Conservation (phyloP, 164 flowering plant genomes). For the Aristolochia californica region DNA sequence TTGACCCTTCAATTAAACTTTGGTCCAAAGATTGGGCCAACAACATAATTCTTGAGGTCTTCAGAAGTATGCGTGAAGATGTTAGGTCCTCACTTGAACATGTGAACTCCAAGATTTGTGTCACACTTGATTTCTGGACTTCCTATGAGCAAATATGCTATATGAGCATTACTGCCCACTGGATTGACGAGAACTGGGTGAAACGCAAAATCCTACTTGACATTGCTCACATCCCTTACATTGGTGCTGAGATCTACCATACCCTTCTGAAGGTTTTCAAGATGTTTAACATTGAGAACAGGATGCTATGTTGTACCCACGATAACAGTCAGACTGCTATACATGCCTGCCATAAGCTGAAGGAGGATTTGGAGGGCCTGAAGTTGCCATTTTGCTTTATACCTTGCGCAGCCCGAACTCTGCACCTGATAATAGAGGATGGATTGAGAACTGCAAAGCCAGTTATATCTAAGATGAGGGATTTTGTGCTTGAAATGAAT, state of each 20-base stretch:
- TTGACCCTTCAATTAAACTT: constrained; percentile 52
- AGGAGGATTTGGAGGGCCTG: constrained; percentile 63
- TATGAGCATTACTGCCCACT: constrained; percentile 79
- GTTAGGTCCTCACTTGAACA: constrained; percentile 48
- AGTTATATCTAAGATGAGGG: constrained; percentile 54
- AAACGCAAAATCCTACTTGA: constrained; percentile 75
- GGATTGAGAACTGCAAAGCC: constrained; percentile 63
- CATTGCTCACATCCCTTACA: constrained; percentile 66
- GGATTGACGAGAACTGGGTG: constrained; percentile 93
- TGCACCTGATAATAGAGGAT: constrained; percentile 71
- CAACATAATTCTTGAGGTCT: constrained; percentile 53
- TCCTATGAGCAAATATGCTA: constrained; percentile 69
- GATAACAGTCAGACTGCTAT: constrained; percentile 64
- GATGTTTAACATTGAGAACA: constrained; percentile 55
- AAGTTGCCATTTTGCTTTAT: constrained; percentile 67
- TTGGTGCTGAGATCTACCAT: constrained; percentile 47
- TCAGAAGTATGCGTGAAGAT: constrained; percentile 73
- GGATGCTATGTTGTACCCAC: constrained; percentile 74
- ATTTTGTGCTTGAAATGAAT: constrained; percentile 73
- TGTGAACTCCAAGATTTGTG: constrained; percentile 56
- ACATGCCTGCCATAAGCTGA: constrained; percentile 63
- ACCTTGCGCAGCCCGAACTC: constrained; percentile 84
- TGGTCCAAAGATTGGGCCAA: constrained; percentile 64
- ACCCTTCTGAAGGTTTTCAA: constrained; percentile 53
- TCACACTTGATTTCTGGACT: constrained; percentile 78